These are phyloP conservation scores for Penicillium sp. DNA, from an alignment of 2,329 filamentous ascomycete species.

Conservation along the genomic window DNA sequence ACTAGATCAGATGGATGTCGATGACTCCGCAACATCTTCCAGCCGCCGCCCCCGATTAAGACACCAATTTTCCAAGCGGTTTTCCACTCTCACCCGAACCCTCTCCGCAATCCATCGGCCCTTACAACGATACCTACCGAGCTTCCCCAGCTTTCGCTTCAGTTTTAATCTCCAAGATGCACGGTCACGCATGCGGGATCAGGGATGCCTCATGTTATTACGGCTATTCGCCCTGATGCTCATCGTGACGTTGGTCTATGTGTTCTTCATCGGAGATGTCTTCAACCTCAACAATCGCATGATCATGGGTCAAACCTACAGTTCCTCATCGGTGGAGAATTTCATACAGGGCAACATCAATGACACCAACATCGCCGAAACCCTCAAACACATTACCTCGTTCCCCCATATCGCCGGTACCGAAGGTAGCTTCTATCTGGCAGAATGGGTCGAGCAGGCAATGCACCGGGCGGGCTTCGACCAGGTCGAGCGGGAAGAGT, in stretches of 20 bases:
- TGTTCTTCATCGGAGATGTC: conserved; percentile 82
- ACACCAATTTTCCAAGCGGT: conserved; percentile 56
- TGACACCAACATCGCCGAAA: conserved; percentile 66
- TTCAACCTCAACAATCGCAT: conserved; percentile 68
- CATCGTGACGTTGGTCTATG: conserved; percentile 75
- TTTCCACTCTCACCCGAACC: conserved; percentile 57
- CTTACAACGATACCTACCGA: conserved; percentile 48
- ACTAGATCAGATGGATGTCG: conserved; percentile 85
- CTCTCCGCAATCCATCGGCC: conserved; percentile 58
- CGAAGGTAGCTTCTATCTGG: conserved; percentile 83
- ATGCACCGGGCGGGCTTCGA: conserved; percentile 75
- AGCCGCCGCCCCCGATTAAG: conserved; percentile 43
- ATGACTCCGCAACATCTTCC: conserved; percentile 58
- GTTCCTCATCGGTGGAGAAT: conserved; percentile 76
- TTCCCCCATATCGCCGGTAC: conserved; percentile 94
- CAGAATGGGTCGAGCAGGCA: conserved; percentile 77
- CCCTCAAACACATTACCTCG: conserved; percentile 72
- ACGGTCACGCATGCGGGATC: conserved; percentile 42
- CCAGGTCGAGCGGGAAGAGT: conserved; percentile 72
- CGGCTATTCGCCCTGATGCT: conserved; percentile 73
- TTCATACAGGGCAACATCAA: conserved; percentile 75
- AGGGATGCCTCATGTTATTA: conserved; percentile 67
- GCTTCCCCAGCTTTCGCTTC: conserved; percentile 42
- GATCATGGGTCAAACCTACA: conserved; percentile 69
- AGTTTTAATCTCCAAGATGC: conserved; percentile 39